Evolutionary conservation across 2,329 filamentous ascomycete genomes (phyloP).

Genomic region (Colletotrichum endophyticum): DNA sequence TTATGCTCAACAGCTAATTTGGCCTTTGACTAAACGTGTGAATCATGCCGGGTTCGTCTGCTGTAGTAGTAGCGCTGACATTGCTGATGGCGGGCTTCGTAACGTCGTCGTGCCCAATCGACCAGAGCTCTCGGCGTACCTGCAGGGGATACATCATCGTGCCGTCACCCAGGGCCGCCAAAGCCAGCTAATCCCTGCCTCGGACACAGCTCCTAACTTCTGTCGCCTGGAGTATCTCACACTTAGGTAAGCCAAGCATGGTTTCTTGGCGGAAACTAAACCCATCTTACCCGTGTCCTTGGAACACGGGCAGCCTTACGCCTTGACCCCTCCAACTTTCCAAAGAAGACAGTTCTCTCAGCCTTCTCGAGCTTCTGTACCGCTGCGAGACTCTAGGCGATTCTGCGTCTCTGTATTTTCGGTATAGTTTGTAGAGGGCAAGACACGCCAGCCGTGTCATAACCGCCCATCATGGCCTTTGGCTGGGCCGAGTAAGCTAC

Average conservation of each 20-base stretch:
- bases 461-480: conserved; percentile 25
- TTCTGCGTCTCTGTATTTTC: not conserved
- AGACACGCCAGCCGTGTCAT: not conserved
- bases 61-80: not conserved
- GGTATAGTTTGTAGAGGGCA: not conserved
- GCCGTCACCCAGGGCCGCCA: not conserved
- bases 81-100: not conserved
- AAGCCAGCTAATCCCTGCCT: conserved; percentile 3
- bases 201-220: conserved; percentile 9
- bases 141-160: conserved; percentile 21
- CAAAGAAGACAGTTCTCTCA: not conserved
- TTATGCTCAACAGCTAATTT: not conserved
- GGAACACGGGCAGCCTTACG: not conserved
- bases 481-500: conserved; percentile 20
- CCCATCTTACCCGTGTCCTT: conserved; percentile 1
- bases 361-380: not conserved
- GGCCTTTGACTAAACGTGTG: not conserved
- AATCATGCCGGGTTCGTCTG: not conserved
- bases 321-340: not conserved
- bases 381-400: not conserved
- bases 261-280: conserved; percentile 10
- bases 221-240: not conserved
- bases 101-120: not conserved
- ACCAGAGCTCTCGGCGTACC: conserved; percentile 1
- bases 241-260: conserved; percentile 11